Evolutionary conservation across 768 basidiomycete genomes (phyloP).

Genomic region (Leccinum truebloodii): DNA sequence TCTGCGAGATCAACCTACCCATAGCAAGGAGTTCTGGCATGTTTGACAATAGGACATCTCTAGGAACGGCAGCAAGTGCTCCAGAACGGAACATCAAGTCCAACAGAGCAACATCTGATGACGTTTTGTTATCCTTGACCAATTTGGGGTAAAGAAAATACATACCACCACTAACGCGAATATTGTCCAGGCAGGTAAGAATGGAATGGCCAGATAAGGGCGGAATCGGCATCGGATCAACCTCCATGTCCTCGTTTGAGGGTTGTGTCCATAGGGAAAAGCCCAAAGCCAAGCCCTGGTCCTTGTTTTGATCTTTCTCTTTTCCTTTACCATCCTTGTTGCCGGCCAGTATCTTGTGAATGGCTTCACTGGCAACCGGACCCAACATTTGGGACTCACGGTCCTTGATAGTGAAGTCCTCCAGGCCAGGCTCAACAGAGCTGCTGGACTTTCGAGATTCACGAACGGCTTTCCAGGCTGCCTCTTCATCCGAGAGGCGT

Average conservation of each 20-base stretch:
- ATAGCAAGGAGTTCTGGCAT: slow-evolving; percentile 44
- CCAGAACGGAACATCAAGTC: slow-evolving; percentile 44
- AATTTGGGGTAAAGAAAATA: neutral
- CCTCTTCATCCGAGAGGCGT: slow-evolving; percentile 38
- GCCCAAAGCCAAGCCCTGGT: slow-evolving; percentile 21
- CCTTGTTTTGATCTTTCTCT: slow-evolving; percentile 26
- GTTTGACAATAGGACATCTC: slow-evolving; percentile 30
- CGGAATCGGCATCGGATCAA: slow-evolving; percentile 14
- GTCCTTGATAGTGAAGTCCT: slow-evolving; percentile 40
- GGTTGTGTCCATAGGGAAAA: slow-evolving; percentile 35
- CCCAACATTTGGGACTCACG: slow-evolving; percentile 32
- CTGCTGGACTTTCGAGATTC: slow-evolving; percentile 24
- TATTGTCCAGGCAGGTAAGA: slow-evolving; percentile 33
- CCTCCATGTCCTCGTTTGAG: slow-evolving; percentile 23
- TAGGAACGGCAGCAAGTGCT: slow-evolving; percentile 37
- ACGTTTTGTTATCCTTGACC: neutral
- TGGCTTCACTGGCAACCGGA: slow-evolving; percentile 38
- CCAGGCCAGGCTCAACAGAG: slow-evolving; percentile 20
- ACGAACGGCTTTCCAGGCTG: slow-evolving; percentile 40
- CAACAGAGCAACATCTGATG: slow-evolving; percentile 42
- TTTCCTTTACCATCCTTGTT: slow-evolving; percentile 38
- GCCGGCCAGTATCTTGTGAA: slow-evolving; percentile 44
- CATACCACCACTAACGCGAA: slow-evolving; percentile 38
- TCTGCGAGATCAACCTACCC: slow-evolving; percentile 33
- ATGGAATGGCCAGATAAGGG: slow-evolving; percentile 27